Evolutionary conservation across 176 grass and related monocot genomes (phyloP).

Genomic region (Zoysia pacifica): DNA sequence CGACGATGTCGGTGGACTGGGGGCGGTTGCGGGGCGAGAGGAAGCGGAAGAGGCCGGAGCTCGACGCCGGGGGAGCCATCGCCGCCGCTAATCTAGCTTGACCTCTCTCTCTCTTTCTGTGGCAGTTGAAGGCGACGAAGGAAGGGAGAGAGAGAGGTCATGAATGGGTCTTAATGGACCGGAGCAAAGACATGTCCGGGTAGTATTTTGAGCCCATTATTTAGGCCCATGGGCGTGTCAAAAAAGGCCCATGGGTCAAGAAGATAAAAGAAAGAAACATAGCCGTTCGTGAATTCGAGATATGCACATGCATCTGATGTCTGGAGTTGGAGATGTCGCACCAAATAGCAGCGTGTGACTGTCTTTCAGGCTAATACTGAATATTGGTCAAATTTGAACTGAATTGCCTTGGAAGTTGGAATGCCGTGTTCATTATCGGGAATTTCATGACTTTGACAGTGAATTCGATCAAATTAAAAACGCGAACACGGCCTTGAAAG

Average conservation of each 20-base stretch:
- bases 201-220: too few relatives aligned
- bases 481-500: background rate
- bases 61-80: constrained; percentile 59
- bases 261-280: too few relatives aligned
- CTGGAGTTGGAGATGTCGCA: too few relatives aligned
- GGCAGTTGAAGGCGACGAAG: background rate
- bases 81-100: constrained; percentile 39
- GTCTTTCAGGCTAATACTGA: background rate
- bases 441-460: background rate
- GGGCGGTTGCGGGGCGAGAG: constrained; percentile 54
- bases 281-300: too few relatives aligned
- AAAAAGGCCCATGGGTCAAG: too few relatives aligned
- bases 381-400: background rate
- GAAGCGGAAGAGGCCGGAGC: constrained; percentile 66
- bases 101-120: background rate
- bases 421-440: background rate
- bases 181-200: background rate
- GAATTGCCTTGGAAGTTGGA: too few relatives aligned
- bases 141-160: background rate
- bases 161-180: background rate
- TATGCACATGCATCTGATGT: too few relatives aligned
- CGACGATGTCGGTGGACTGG: constrained; percentile 54
- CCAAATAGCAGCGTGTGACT: background rate
- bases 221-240: background rate
- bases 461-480: too few relatives aligned